Percentiles rank a stretch among this genome's conserved stretches.
Conservation (phyloP, 106 monocot genomes). For the Phalaenopsis aphrodite region DNA sequence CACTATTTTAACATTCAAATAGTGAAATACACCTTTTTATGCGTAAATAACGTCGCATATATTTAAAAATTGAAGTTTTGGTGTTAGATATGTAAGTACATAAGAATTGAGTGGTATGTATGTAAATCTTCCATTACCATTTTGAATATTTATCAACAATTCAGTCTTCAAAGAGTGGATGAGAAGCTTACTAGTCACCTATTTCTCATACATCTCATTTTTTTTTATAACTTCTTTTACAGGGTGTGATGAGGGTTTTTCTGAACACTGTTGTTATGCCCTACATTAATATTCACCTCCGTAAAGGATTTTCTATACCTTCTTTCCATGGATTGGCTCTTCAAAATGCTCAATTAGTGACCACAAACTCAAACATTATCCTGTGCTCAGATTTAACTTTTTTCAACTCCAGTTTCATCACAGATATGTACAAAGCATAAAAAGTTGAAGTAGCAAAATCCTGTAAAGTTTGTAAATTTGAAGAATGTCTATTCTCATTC, state of each 20-base stretch:
- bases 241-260: constrained; percentile 66
- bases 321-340: constrained; percentile 56
- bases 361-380: constrained; percentile 31
- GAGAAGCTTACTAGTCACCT: too few relatives aligned
- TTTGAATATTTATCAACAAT: too few relatives aligned
- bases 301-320: constrained; percentile 56
- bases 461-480: not conserved
- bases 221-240: constrained; percentile 1
- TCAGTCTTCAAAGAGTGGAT: too few relatives aligned
- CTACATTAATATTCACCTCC: constrained; percentile 48
- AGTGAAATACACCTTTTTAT: too few relatives aligned
- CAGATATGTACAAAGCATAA: not conserved
- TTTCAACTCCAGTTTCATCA: constrained; percentile 5
- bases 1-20: too few relatives aligned
- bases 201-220: not conserved
- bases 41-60: too few relatives aligned
- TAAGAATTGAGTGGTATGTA: too few relatives aligned
- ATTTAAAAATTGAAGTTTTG: too few relatives aligned
- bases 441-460: not conserved
- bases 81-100: too few relatives aligned
- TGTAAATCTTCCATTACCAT: too few relatives aligned
- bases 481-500: not conserved
- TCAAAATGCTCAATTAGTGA: constrained; percentile 43
- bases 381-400: constrained; percentile 54
- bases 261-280: constrained; percentile 68